Evolutionary conservation across 1,284 basidiomycete genomes (phyloP).

Genomic region (Singerocomus inundabilis): DNA sequence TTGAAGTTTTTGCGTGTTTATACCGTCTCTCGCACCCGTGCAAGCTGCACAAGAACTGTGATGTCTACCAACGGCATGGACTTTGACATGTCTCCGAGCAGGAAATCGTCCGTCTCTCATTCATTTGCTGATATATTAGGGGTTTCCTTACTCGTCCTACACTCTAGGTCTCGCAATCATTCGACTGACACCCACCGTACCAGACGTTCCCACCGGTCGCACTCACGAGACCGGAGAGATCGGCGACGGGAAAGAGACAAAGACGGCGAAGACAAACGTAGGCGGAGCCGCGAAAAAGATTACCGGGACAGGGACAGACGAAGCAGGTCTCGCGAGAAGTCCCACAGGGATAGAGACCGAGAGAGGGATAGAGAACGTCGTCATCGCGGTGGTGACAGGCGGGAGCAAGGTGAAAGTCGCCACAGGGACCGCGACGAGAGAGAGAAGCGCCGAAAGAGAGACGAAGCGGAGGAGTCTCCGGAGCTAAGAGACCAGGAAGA

Average conservation of each 20-base stretch:
- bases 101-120: conserved; percentile 55
- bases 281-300: conserved; percentile 52
- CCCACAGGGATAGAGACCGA: conserved; percentile 46
- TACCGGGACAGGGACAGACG: conserved; percentile 48
- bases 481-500: conserved; percentile 48
- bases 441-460: conserved; percentile 58
- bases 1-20: conserved; percentile 38
- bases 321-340: conserved; percentile 43
- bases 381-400: conserved; percentile 50
- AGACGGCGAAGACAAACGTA: conserved; percentile 51
- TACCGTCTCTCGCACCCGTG: conserved; percentile 8
- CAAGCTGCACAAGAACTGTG: conserved; percentile 4
- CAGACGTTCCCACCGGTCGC: conserved; percentile 66
- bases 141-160: conserved; percentile 15
- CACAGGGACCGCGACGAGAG: conserved; percentile 48
- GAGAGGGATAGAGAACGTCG: conserved; percentile 43
- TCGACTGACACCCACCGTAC: conserved; percentile 73
- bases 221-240: conserved; percentile 54
- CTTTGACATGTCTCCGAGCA: conserved; percentile 60
- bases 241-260: conserved; percentile 53
- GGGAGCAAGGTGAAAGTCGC: conserved; percentile 41
- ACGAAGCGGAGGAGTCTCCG: conserved; percentile 48
- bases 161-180: conserved; percentile 58
- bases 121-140: not conserved
- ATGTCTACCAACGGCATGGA: conserved; percentile 56